Evolutionary conservation across 495 filamentous ascomycete genomes (phyloP).

Genomic region (Penicillium flavigenum): DNA sequence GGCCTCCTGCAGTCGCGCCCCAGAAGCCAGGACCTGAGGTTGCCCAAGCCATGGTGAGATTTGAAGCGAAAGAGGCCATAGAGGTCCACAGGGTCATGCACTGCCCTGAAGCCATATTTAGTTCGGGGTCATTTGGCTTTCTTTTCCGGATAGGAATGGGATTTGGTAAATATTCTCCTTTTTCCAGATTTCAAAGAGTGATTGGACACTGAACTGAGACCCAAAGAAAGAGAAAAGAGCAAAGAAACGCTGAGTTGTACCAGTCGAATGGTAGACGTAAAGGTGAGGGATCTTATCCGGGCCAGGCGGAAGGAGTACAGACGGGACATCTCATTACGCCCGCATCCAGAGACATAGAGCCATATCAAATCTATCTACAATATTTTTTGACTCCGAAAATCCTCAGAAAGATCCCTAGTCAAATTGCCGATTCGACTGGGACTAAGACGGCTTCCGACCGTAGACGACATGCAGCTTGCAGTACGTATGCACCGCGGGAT

Average conservation of each 20-base stretch:
- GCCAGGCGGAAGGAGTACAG: background rate
- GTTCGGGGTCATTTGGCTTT: slow-evolving; percentile 1
- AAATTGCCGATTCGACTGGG: slow-evolving; percentile 17
- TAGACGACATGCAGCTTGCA: slow-evolving; percentile 37
- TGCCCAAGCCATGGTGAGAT: slow-evolving; percentile 15
- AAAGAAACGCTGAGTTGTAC: slow-evolving; percentile 1
- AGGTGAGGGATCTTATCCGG: background rate
- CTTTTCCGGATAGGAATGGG: background rate
- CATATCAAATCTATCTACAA: slow-evolving; percentile 3
- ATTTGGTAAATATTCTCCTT: background rate
- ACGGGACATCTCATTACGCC: background rate
- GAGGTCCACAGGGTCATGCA: slow-evolving; percentile 11
- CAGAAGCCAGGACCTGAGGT: slow-evolving; percentile 16
- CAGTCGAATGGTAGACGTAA: background rate
- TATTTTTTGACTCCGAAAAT: background rate
- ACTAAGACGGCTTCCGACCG: slow-evolving; percentile 29
- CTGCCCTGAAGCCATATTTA: slow-evolving; percentile 14
- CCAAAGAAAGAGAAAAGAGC: background rate
- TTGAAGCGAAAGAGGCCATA: background rate
- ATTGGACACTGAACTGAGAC: slow-evolving; percentile 1
- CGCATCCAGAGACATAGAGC: background rate
- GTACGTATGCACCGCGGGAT: slow-evolving; percentile 51
- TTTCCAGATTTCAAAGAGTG: background rate
- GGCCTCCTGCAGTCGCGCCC: slow-evolving; percentile 19
- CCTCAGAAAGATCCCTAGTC: slow-evolving; percentile 8